These are phyloP conservation scores for Leishmania lainsoni DNA, from an alignment of 208 protist species.

Conservation along the genomic window DNA sequence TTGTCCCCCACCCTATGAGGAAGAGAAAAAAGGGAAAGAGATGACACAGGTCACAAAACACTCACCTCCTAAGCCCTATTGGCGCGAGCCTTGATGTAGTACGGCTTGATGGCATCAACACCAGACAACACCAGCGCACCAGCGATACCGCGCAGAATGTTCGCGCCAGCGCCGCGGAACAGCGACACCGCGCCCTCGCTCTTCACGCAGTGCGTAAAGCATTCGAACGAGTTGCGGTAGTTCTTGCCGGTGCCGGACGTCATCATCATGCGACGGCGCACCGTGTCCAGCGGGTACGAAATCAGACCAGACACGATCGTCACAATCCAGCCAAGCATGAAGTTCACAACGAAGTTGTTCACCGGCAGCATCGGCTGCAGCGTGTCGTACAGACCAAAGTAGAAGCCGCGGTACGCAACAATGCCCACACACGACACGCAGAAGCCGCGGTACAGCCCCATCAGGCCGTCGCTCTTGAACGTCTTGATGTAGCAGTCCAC, in stretches of 20 bases:
- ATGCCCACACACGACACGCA: conserved; percentile 95
- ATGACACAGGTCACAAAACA: too few species aligned
- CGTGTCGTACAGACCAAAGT: conserved; percentile 97
- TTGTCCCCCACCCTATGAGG: background rate
- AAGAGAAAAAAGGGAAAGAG: background rate
- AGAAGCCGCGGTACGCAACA: conserved; percentile 96
- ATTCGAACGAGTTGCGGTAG: conserved; percentile 80
- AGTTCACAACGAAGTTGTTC: conserved; percentile 74
- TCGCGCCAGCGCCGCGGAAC: conserved; percentile 72
- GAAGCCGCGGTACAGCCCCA: conserved; percentile 96
- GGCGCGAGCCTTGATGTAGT: conserved; percentile 67
- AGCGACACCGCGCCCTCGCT: conserved; percentile 55
- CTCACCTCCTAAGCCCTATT: conserved; percentile 29
- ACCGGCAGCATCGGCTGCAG: conserved; percentile 73
- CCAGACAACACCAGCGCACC: conserved; percentile 79
- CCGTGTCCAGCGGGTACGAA: conserved; percentile 98
- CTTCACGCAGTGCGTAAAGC: conserved; percentile 63
- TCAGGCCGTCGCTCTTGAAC: conserved; percentile 71
- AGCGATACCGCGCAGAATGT: conserved; percentile 82
- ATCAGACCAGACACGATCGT: conserved; percentile 73
- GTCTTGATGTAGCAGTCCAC: conserved; percentile 95
- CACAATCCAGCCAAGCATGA: conserved; percentile 72
- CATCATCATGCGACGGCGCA: conserved; percentile 97
- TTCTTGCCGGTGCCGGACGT: conserved; percentile 68
- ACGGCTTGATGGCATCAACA: conserved; percentile 83